Base-by-base conservation (phyloP, 2,329 filamentous ascomycete species). In the Xylaria sp. region DNA sequence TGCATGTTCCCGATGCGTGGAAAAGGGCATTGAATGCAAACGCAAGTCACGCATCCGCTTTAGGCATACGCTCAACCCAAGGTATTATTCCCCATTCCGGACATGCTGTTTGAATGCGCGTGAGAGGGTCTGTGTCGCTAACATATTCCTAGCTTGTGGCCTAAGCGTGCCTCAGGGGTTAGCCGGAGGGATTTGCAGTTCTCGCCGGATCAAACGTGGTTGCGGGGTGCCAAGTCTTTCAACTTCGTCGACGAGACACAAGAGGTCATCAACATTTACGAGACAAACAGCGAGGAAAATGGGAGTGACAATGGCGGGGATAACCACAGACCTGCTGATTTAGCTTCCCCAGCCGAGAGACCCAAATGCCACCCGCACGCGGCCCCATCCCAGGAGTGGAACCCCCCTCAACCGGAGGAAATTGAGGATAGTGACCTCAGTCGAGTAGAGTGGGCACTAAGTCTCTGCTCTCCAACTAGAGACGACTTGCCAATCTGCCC, bases 251-350 rank as follows among this genome's bases (percentile, higher is more conserved):
- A 54, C 31, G 52, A 54, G 25, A 54, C 52, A 1, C 27, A 44
- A 37, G 52, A 54, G 19, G 52, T 54, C 25, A 19, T 54, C 7
- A 54, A 54, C 29, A 54, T 54, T 11, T 54, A 54, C 52, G 52
- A 54, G 29, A 44, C 40, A 3, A 35, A 27, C 11, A 27, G 38
- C 51, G 29, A n/a, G 13, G 52, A 27, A 19, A 46, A 44, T 37
- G 40, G 15, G 7, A 46, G 27, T 27, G 52, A 46, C 10, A 46
- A 37, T 15, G 40, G 27, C 17, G 25, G 17, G 8, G 40, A 54
- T 13, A 7, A 11, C 15, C 27, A 54, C 8, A n/a, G 40, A 23
- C 10, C 29, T 37, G 11, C 37, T 27, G 17, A 35, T 7, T 25
- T 15, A 19, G 40, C 29, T 17, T 46, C 52, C 1, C 19, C 40